Evolutionary conservation across 129 eudicot genomes (phyloP), one percentile per base, ranked within the genome.

Genomic region (Ambrosia trifida): DNA sequence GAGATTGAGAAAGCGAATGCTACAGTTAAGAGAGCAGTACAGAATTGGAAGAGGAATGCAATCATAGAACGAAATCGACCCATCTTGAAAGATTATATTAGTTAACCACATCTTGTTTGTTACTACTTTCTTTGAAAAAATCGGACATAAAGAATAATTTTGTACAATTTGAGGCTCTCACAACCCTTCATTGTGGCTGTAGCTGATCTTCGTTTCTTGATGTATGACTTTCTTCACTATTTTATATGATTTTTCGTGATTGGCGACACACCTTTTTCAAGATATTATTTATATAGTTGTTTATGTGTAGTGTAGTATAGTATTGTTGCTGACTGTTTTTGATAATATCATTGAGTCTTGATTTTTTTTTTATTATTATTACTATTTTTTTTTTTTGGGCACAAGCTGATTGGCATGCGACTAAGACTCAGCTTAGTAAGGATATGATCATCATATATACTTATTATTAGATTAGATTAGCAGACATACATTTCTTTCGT

Each of bases 11-110:
- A 82, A 65, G 97, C 97, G 4, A 76, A 86, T 52, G 73, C 82
- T 49, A 84, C 90, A 17, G 96, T 87, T 53, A 77, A 80, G 53
- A 84, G 78, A 78, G 96, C 97, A 16, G 89, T 90, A 10, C 80
- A 78, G 76, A 94, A 89, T 73, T 89, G 98, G 98, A 80, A 73
- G 68, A 85, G 83, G 84, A 90, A 76, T 77, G 87, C 96, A 32
- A 72, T 51, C 53, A 57, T 78, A 13, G 99, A 94, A 85, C 60
- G 81, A 81, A 83, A 79, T 53, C 78, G 59, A 72, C 83, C 91
- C 49, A 12, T 85, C 68, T 59, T 94, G 80, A 89, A 89, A 84
- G 96, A 84, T 80, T 87, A 77, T 85, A 51, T 89, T 43, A 84
- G 69, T 51, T 73, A 69, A 56, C 17, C 56, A 7, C 63, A 36